phyloP scores from a whole-genome alignment of 1,139 yeast genomes.

The Torulaspora pretoriensis region DNA sequence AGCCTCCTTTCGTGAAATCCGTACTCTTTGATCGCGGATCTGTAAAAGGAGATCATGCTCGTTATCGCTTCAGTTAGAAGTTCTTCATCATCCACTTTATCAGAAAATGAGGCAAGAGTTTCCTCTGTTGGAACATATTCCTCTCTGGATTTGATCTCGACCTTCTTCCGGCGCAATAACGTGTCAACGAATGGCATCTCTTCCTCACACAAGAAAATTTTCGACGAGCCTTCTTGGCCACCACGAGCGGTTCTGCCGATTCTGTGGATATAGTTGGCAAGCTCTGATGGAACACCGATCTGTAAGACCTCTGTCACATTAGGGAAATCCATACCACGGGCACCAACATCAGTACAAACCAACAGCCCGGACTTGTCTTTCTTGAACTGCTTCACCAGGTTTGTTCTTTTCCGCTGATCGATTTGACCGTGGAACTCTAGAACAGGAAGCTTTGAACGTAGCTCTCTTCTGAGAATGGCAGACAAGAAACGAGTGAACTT shows the following conservation, averaged over 20 bases:
- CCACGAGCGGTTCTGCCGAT: constrained; percentile 97
- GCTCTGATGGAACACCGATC: constrained; percentile 66
- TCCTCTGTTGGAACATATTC: constrained; percentile 35
- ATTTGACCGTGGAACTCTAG: constrained; percentile 65
- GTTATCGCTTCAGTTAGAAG: constrained; percentile 26
- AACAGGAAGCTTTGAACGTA: constrained; percentile 31
- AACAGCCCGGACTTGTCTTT: constrained; percentile 49
- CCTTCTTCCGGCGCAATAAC: constrained; percentile 46
- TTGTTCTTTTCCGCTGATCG: constrained; percentile 45
- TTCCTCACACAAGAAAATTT: constrained; percentile 45
- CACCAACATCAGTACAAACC: constrained; percentile 89
- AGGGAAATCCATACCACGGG: constrained; percentile 94
- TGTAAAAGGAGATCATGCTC: constrained; percentile 30
- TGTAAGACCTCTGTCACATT: constrained; percentile 79
- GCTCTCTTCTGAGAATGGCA: constrained; percentile 36
- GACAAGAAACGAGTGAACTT: constrained; percentile 57
- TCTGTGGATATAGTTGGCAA: constrained; percentile 82
- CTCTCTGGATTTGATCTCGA: constrained; percentile 44
- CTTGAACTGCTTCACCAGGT: constrained; percentile 31
- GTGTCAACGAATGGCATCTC: constrained; percentile 49
- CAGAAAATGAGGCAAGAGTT: constrained; percentile 26
- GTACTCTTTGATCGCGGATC: constrained; percentile 25
- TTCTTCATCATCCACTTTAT: constrained; percentile 28
- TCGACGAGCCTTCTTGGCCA: constrained; percentile 70
- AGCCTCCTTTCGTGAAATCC: constrained; percentile 20